Evolutionary conservation across 306 rosid genomes (phyloP).

Genomic region (Echinosophora koreensis): DNA sequence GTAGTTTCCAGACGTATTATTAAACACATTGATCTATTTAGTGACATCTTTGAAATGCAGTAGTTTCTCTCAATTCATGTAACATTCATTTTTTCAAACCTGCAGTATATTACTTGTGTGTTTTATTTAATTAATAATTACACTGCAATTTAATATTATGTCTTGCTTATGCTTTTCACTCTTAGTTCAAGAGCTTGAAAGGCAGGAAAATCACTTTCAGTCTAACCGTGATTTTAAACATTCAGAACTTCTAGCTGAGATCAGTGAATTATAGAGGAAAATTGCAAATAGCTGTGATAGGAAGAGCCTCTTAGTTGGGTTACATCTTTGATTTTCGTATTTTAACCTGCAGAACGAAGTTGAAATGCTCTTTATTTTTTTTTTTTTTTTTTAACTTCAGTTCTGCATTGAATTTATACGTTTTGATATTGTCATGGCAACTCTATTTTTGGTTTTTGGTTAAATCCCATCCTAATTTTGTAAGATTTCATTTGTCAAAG

Average conservation of each 20-base stretch:
- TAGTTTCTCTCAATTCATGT: constrained; percentile 5
- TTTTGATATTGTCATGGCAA: no score
- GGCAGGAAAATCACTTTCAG: no score
- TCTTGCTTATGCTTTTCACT: constrained; percentile 40
- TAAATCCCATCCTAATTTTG: no score
- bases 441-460: no score
- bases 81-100: not conserved
- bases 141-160: constrained; percentile 6
- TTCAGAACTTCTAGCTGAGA: constrained; percentile 59
- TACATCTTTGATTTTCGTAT: no score
- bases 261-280: constrained; percentile 66
- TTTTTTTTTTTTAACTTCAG: no score
- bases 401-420: no score
- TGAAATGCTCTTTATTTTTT: no score
- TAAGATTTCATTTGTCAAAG: no score
- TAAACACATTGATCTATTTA: constrained; percentile 55
- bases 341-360: no score
- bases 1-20: no score
- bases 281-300: constrained; percentile 53
- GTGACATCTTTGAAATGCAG: constrained; percentile 68
- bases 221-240: constrained; percentile 49
- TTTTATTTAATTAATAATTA: not conserved
- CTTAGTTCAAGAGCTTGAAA: constrained; percentile 69
- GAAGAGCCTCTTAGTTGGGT: constrained; percentile 53
- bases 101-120: not conserved